phyloP scores from a whole-genome alignment of 352 stramenopile genomes.

The Elongisporangium anandrum region DNA sequence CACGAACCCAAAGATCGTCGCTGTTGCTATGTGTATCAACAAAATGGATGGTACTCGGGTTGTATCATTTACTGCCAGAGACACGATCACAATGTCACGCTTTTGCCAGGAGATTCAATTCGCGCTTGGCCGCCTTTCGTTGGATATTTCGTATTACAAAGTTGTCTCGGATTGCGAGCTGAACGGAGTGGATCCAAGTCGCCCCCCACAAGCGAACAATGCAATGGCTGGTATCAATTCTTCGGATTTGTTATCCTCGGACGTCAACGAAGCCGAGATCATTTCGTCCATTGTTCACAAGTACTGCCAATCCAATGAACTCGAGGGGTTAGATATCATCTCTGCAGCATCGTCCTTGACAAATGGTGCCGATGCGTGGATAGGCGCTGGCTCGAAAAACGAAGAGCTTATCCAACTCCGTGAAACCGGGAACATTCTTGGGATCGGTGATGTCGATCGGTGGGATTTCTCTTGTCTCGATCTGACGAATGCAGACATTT shows the following conservation, averaged over 20 bases:
- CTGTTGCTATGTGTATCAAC: constrained; percentile 83
- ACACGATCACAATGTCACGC: constrained; percentile 40
- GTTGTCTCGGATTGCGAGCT: constrained; percentile 47
- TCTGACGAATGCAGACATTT: constrained; percentile 48
- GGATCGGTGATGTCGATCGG: constrained; percentile 36
- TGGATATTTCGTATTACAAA: constrained; percentile 74
- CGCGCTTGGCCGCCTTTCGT: constrained; percentile 47
- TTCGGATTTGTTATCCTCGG: not conserved
- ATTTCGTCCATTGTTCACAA: constrained; percentile 62
- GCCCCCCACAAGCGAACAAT: not conserved
- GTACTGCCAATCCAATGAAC: constrained; percentile 44
- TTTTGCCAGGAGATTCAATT: constrained; percentile 70
- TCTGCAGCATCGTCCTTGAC: constrained; percentile 8
- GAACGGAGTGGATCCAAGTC: constrained; percentile 8
- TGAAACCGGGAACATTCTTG: constrained; percentile 27
- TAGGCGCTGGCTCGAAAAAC: constrained; percentile 1
- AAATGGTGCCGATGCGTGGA: constrained; percentile 20
- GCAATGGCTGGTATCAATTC: too few relatives aligned
- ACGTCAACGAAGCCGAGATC: constrained; percentile 47
- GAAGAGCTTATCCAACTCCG: constrained; percentile 14
- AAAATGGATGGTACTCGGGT: constrained; percentile 45
- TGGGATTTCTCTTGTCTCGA: constrained; percentile 58
- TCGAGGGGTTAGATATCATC: constrained; percentile 34
- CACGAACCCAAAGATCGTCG: constrained; percentile 58
- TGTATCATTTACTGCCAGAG: constrained; percentile 43